These are phyloP conservation scores for Caryopteris hybrid DNA, from an alignment of 305 asterid genomes.

Conservation along the genomic window DNA sequence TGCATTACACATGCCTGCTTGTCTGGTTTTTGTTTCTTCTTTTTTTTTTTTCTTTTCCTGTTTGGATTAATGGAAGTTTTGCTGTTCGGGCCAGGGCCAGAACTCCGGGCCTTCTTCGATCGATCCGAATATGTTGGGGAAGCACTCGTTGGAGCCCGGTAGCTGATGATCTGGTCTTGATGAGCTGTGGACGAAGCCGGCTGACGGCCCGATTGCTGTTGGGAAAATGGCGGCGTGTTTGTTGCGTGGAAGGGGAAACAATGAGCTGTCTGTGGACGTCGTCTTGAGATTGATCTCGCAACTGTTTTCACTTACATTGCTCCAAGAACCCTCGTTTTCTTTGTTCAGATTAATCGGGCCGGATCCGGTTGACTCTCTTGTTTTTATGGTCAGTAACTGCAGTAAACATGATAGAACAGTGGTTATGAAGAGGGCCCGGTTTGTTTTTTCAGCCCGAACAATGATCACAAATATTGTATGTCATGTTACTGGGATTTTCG, in stretches of 20 bases:
- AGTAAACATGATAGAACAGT: neutral
- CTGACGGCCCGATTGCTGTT: neutral
- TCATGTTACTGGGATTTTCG: neutral
- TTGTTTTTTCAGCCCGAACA: neutral
- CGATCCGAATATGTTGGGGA: constrained; percentile 47
- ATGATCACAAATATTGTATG: neutral
- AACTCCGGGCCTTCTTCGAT: constrained; percentile 56
- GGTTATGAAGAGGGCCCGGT: neutral
- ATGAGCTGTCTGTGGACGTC: constrained; percentile 22
- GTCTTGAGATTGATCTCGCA: constrained; percentile 39
- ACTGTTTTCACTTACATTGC: constrained; percentile 45
- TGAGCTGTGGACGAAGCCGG: constrained; percentile 17
- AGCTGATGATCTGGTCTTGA: constrained; percentile 24
- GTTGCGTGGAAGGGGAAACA: constrained; percentile 21
- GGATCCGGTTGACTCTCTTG: constrained; percentile 23
- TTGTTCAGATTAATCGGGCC: constrained; percentile 42
- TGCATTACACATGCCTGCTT: neutral
- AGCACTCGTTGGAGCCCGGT: constrained; percentile 24
- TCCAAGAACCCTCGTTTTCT: constrained; percentile 51
- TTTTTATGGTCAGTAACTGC: constrained; percentile 47
- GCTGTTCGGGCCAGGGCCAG: constrained; percentile 73
- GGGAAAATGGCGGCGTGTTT: constrained; percentile 22
- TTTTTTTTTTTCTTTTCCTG: too few relatives aligned
- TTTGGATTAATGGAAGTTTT: constrained; percentile 34
- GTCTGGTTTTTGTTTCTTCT: too few relatives aligned